These are phyloP conservation scores for Aureobasidium uvarum DNA, from an alignment of 2,329 filamentous ascomycete species.

Conservation along the genomic window DNA sequence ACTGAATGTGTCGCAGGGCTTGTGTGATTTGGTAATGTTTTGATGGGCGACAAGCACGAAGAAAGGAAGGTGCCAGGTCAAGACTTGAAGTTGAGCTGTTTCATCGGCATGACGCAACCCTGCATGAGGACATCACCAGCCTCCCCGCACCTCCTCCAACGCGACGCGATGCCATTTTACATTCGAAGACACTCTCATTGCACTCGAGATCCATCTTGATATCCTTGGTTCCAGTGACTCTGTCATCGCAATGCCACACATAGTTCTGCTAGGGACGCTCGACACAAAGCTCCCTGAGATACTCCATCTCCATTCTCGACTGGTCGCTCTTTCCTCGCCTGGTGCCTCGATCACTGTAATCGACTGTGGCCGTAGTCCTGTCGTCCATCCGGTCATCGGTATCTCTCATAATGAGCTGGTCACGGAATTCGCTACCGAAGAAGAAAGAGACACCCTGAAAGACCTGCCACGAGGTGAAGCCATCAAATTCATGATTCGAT, in stretches of 20 bases:
- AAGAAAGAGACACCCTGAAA: slow-evolving; percentile 34
- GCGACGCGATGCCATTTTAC: neutral
- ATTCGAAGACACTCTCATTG: neutral
- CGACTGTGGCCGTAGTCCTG: slow-evolving; percentile 54
- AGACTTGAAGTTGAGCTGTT: slow-evolving; percentile 5
- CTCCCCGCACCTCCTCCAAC: slow-evolving; percentile 16
- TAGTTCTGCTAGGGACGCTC: slow-evolving; percentile 61
- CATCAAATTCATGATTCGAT: slow-evolving; percentile 55
- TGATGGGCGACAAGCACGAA: neutral
- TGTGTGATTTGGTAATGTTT: neutral
- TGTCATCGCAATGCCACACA: slow-evolving; percentile 38
- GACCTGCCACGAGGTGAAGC: slow-evolving; percentile 54
- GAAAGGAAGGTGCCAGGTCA: neutral
- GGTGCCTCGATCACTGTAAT: slow-evolving; percentile 48
- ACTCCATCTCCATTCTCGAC: slow-evolving; percentile 52
- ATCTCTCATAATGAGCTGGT: slow-evolving; percentile 49
- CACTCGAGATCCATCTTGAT: neutral
- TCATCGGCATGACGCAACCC: slow-evolving; percentile 22
- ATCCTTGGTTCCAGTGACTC: neutral
- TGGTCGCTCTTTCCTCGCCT: slow-evolving; percentile 34
- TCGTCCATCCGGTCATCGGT: slow-evolving; percentile 49
- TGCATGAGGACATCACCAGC: slow-evolving; percentile 18
- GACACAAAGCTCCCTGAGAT: slow-evolving; percentile 64
- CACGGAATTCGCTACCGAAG: slow-evolving; percentile 33
- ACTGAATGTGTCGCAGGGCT: neutral